Evolutionary conservation across 2,329 filamentous ascomycete species (phyloP), one percentile per base, ranked within the genome.

Genomic region (Pseudogymnoascus sp.): DNA sequence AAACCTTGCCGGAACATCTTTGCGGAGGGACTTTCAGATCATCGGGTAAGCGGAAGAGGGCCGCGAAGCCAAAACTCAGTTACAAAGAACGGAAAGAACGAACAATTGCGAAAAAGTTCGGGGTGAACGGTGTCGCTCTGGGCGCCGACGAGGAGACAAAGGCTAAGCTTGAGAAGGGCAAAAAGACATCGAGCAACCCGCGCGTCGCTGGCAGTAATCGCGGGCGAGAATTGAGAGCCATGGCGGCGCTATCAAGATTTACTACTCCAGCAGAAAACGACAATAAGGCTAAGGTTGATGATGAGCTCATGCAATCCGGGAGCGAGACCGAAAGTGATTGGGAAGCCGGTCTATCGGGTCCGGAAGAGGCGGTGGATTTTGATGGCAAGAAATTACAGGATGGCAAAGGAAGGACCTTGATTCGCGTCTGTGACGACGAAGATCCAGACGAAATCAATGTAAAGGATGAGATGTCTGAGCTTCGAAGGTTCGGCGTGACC

Each of bases 11-110:
- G 0, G 83, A 90, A 71, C 86, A 91, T 72, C 77, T 95, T 1
- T 96, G 91, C 70, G 91, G 91, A 66, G 91, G 91, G 1, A 92
- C 90, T 3, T 96, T 88, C 72, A 79, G 83, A 59, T 85, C 86
- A 1, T 76, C 78, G 28, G 75, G 78, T 42, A 75, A 80, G 40
- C 79, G 81, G 66, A 79, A 83, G 64, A 78, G 81, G 69, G 77
- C 79, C 64, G 76, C 76, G 21, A 87, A 84, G 72, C 68, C 69
- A 7, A 73, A 71, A 66, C 70, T 74, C 31, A 71, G 71, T 1
- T 73, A 71, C 44, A 73, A 72, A 47, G 73, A 74, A 61, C 78
- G 82, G 62, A 82, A 82, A 70, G 77, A 75, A 64, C 76, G 79
- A 62, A 76, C 81, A 40, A 85, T 87, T 59, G 75, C 79, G 68